Evolutionary conservation across 139 green algal species (phyloP).

Genomic region (Trebouxia sp.): DNA sequence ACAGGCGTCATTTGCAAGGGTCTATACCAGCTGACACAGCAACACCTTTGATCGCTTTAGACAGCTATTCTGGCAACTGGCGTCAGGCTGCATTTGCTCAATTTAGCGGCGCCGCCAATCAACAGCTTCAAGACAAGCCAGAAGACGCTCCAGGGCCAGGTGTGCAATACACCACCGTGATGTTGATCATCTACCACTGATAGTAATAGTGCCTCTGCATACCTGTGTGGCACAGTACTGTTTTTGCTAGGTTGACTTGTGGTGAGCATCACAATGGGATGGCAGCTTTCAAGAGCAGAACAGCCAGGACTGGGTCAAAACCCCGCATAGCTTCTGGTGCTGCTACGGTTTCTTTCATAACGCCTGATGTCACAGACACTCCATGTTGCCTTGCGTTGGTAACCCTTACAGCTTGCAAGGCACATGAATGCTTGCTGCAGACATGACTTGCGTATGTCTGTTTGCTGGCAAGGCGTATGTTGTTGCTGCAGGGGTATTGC

Average conservation of each 20-base stretch:
- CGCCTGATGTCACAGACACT: too few relatives aligned
- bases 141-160: background rate
- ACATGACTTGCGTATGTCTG: too few relatives aligned
- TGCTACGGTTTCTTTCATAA: conserved; percentile 74
- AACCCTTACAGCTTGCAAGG: too few relatives aligned
- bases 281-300: conserved; percentile 46
- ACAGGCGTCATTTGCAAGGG: background rate
- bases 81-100: background rate
- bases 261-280: too few relatives aligned
- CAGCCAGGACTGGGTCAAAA: conserved; percentile 49
- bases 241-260: too few relatives aligned
- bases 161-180: too few relatives aligned
- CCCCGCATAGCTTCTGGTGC: conserved; percentile 68
- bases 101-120: background rate
- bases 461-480: too few relatives aligned
- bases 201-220: too few relatives aligned
- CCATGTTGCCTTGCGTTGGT: too few relatives aligned
- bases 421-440: too few relatives aligned
- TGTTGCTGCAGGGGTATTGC: conserved; percentile 24
- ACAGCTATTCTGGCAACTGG: conserved; percentile 9
- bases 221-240: too few relatives aligned
- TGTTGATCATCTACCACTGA: too few relatives aligned
- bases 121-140: background rate
- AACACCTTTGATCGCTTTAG: background rate
- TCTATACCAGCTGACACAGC: background rate